Evolutionary conservation across 1,284 basidiomycete genomes (phyloP), one percentile per base, ranked within the genome.

Genomic region (Tylopilus orsonianus): DNA sequence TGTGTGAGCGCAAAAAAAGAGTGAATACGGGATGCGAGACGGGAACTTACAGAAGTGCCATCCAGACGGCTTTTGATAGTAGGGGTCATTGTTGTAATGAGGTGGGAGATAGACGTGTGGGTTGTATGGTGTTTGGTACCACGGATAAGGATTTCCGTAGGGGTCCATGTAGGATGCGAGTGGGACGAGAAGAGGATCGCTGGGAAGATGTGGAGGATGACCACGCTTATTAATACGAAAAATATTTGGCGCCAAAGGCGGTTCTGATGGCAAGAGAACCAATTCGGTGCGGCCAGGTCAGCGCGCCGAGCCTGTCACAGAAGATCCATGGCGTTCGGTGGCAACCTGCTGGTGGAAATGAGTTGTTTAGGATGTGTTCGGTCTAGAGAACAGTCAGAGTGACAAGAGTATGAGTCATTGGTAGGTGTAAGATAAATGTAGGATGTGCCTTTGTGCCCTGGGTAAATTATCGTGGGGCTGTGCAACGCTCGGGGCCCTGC

Each of bases 31-130:
- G n/a, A 9, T 10, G 2, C 7, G 26, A 32, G 18, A 20, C 18
- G 13, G 6, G 16, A n/a, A 26, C 54, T 37, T 39, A 68, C 64
- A 49, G 22, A 39, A 13, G 1, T 49, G 36, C 63, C 59, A 63
- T 30, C 32, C 53, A 2, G 46, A n/a, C 6, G 50, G 53, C 8
- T 46, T 49, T 18, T 49, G 48, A 29, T 50, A 5, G 29, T 56
- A 61, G 2, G 50, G 44, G 38, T 55, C 54, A n/a, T 39, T 43
- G 41, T 49, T 43, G 41, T 49, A 50, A 12, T 53, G 53, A 24
- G 52, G 49, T 42, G 63, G 64, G 20, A 63, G 27, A 32, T 66
- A 69, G 33, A 69, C 49, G 20, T 65, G 60, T 1, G 64, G 67
- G n/a, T 69, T 68, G 34, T 67, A 66, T 26, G 52, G 49, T 8